These are phyloP conservation scores for Ceriops zippeliana DNA, from an alignment of 345 rosid genomes.

Conservation along the genomic window DNA sequence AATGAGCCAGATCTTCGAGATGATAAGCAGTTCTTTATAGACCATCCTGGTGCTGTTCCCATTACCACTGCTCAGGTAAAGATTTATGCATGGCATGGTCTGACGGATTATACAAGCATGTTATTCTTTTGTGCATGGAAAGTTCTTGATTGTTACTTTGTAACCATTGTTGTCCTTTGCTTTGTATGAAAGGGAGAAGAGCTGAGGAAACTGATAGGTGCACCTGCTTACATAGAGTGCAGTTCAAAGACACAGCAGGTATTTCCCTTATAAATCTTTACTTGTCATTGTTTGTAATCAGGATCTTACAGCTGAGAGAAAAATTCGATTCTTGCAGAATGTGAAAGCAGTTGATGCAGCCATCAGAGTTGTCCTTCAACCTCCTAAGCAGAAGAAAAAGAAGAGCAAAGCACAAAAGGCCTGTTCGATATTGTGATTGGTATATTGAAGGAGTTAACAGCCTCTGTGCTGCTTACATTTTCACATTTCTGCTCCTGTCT, in stretches of 20 bases:
- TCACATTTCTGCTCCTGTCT: slow-evolving; percentile 18
- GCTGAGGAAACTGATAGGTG: slow-evolving; percentile 73
- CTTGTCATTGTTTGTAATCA: neutral
- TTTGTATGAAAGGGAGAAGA: slow-evolving; percentile 74
- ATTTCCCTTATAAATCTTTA: neutral
- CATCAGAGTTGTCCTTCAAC: slow-evolving; percentile 83
- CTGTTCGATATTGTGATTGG: slow-evolving; percentile 65
- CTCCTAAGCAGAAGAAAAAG: slow-evolving; percentile 84
- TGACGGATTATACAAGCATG: neutral
- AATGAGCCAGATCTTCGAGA: slow-evolving; percentile 30
- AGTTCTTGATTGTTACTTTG: neutral
- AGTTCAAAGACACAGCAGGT: slow-evolving; percentile 96
- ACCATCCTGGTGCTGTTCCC: slow-evolving; percentile 37
- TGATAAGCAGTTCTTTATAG: slow-evolving; percentile 33
- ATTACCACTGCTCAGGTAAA: slow-evolving; percentile 30
- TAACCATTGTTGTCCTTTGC: neutral
- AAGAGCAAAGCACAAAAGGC: slow-evolving; percentile 68
- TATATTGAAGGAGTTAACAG: slow-evolving; percentile 22
- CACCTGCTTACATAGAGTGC: slow-evolving; percentile 88
- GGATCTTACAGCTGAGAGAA: neutral
- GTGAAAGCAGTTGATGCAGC: slow-evolving; percentile 87
- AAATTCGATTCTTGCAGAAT: slow-evolving; percentile 39
- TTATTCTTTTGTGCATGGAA: neutral
- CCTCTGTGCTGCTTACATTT: slow-evolving; percentile 3
- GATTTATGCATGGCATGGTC: neutral